Evolutionary conservation across 129 eudicot genomes (phyloP).

Genomic region (Solidago caesia): DNA sequence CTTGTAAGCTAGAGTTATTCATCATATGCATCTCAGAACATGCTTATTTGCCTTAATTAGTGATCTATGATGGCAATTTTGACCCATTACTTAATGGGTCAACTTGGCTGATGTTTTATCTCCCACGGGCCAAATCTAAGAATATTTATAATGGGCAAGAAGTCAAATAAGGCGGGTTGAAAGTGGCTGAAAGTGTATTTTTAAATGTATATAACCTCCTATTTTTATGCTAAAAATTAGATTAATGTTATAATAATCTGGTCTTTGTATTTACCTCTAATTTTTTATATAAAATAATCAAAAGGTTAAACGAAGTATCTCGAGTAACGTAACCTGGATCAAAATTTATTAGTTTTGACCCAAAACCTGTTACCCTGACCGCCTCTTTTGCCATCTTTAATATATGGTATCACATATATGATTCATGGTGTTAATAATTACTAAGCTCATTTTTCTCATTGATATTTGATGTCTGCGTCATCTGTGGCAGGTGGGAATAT

Average conservation of each 20-base stretch:
- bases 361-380: not conserved
- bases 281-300: not conserved
- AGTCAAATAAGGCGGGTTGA: not conserved
- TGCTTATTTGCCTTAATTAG: constrained; percentile 1
- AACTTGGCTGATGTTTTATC: not conserved
- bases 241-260: not conserved
- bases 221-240: not conserved
- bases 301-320: not conserved
- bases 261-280: not conserved
- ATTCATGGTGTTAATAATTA: not conserved
- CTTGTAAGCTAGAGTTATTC: constrained; percentile 50
- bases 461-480: constrained; percentile 14
- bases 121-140: not conserved
- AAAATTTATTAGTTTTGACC: not conserved
- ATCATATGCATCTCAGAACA: constrained; percentile 2
- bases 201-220: constrained; percentile 9
- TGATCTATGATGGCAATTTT: constrained; percentile 3
- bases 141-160: too few species aligned
- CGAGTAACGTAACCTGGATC: not conserved
- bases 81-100: constrained; percentile 12
- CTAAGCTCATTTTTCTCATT: constrained; percentile 2
- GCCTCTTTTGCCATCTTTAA: not conserved
- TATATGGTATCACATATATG: not conserved
- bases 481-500: constrained; percentile 73
- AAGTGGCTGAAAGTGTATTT: not conserved